phyloP scores from a whole-genome alignment of 208 protist species.

The Naegleria gruberi region DNA sequence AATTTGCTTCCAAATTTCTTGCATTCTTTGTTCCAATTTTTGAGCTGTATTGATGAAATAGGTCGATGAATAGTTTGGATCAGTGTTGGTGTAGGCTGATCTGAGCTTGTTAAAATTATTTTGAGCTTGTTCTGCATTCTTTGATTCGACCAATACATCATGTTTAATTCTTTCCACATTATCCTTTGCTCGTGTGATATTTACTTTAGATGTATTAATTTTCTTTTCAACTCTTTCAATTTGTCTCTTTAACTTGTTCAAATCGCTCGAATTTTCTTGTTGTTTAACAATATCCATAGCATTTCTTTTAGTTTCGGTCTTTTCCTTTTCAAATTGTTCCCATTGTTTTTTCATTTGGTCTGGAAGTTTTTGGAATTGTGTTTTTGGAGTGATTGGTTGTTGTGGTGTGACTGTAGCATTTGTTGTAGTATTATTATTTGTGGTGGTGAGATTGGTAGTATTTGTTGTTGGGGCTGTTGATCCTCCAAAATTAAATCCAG shows the following conservation, averaged over 20 bases:
- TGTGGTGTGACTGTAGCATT: background rate
- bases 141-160: background rate
- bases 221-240: background rate
- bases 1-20: background rate
- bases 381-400: background rate
- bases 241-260: background rate
- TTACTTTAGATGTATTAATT: background rate
- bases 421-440: background rate
- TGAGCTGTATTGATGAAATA: background rate
- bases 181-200: background rate
- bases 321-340: background rate
- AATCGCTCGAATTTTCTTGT: background rate
- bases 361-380: background rate
- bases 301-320: background rate
- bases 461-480: background rate
- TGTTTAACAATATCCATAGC: background rate
- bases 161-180: background rate
- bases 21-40: background rate
- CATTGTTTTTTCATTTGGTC: background rate
- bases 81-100: background rate
- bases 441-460: background rate
- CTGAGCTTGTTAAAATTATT: background rate
- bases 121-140: slow-evolving; percentile 3
- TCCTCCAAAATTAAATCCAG: background rate
- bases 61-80: background rate